A percentile compares a stretch with the other conserved stretches of the same genome.
These are phyloP conservation scores for Debaryomyces subglobosus DNA, from an alignment of 1,139 yeast species.

Conservation along the genomic window DNA sequence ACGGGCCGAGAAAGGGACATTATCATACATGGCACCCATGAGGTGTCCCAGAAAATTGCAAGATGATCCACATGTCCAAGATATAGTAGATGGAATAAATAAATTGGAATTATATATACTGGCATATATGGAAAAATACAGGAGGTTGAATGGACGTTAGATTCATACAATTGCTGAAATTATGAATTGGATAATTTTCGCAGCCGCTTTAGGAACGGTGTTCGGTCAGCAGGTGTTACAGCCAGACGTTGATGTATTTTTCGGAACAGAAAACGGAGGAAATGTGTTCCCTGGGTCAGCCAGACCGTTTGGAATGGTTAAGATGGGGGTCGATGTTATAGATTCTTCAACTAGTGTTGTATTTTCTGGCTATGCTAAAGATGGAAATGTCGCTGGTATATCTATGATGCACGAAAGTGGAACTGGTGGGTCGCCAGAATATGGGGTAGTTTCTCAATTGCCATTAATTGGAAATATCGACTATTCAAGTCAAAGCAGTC, in stretches of 20 bases:
- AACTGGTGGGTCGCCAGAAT: slow-evolving; percentile 43
- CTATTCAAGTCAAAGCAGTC: slow-evolving; percentile 14
- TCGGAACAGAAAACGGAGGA: slow-evolving; percentile 39
- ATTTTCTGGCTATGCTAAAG: slow-evolving; percentile 37
- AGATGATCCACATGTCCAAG: slow-evolving; percentile 1
- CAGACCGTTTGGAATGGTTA: slow-evolving; percentile 44
- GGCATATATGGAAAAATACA: neutral
- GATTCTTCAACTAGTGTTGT: slow-evolving; percentile 27
- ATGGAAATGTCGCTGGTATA: slow-evolving; percentile 33
- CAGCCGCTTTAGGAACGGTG: neutral
- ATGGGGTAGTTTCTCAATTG: slow-evolving; percentile 36
- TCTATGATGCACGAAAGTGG: slow-evolving; percentile 47
- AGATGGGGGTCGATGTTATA: slow-evolving; percentile 39
- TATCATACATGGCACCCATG: neutral
- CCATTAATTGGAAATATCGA: slow-evolving; percentile 27
- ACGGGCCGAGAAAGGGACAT: neutral
- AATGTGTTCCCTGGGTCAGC: slow-evolving; percentile 42
- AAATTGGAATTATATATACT: neutral
- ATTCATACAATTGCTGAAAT: neutral
- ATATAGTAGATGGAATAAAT: neutral
- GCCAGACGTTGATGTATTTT: slow-evolving; percentile 32
- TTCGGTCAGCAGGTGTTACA: neutral
- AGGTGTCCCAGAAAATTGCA: neutral
- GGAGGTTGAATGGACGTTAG: neutral
- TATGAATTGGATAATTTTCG: slow-evolving; percentile 8